Base-by-base conservation (phyloP, 306 rosid genomes). In the Citrullus amarus region DNA sequence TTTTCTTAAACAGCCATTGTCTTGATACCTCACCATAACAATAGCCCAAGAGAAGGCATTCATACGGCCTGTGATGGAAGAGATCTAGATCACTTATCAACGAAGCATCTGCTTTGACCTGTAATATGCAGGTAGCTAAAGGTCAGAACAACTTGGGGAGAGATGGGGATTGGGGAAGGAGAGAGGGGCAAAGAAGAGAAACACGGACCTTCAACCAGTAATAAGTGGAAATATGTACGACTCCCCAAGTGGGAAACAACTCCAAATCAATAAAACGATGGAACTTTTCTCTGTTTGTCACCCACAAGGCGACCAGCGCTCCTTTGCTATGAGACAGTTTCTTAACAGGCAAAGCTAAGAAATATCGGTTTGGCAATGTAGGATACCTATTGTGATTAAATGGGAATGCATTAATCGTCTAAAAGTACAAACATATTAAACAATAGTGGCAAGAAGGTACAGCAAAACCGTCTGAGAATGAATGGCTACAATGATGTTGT, bases 11-110 rank as follows among this genome's bases (percentile, higher is more conserved):
- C 36, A 43, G 55, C 28, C 51, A 66, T 8, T 39, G 51, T 11
- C 41, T 70, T 44, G 32, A 76, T 48, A 90, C 96, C 94, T 94
- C 85, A 82, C 91, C 88, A 61, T 78, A 79, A 80, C 85, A 79
- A 71, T 84, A 84, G 81, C 98, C 98, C 88, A 94, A 81, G 80
- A 92, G 75, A 71, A 92, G 91, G 88, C 91, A 85, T 81, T 94
- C 98, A 39, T 94, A 94, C 9, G 98, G 98, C 85, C 91, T 89
- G 81, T 92, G 98, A 86, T 92, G 97, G 80, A 92, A 92, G 78
- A 90, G 89, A 81, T 94, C 98, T 68, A 94, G 78, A 84, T 94
- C 97, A 87, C 86, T 59, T 73, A 90, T 90, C 89, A 82, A 79
- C 13, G 91, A 89, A 79, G 91, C 95, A 79, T 89, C 90, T 79